Base-by-base conservation (phyloP, 345 rosid genomes). In the Pistacia atlantica region DNA sequence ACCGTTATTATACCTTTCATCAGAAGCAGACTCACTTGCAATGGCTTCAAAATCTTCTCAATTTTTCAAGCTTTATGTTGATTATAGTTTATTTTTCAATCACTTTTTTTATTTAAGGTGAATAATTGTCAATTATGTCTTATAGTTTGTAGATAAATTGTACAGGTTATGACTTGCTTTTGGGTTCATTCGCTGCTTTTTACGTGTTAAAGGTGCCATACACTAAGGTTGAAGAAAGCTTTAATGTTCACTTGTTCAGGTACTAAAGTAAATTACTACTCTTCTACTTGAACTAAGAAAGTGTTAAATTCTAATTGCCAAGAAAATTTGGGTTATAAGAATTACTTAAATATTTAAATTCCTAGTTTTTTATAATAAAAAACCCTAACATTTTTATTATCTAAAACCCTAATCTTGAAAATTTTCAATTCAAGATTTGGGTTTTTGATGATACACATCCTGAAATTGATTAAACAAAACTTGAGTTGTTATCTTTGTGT, bases 221-320 rank as follows among this genome's bases (percentile, higher is more conserved):
- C 78, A 96, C 99, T 37, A 96, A 96, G 86, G 98, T 96, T 46
- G 99, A 96, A 84, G 99, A 96, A 82, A 93, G 99, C 92, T 96
- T 96, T 87, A 93, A 92, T 73, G 68, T 96, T 42, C 8, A 11
- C 63, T 12, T 70, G 18, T n/a, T 72, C 99, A 95, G 96, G 97
- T 89, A 17, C 28, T 49, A 55, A 49, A 68, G 28, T 25, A 25
- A 67, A 28, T 67, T 8, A 22, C 22, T 3, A 16, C 18, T n/a
- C 33, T 13, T 13, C 13, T 25, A 10, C 25, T 20, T 22, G 48
- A 10, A 67, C 56, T 49, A 33, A 12, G 2, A 12, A 17, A 38
- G 14, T 67, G 3, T 12, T 67, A 25, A 48, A 4, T 1, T 22
- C 17, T 46, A 20, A 20, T 20, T 46, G 69, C 51, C 55, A 20